Conservation (phyloP, 108 stramenopile species). For the Cylindrotheca closterium region DNA sequence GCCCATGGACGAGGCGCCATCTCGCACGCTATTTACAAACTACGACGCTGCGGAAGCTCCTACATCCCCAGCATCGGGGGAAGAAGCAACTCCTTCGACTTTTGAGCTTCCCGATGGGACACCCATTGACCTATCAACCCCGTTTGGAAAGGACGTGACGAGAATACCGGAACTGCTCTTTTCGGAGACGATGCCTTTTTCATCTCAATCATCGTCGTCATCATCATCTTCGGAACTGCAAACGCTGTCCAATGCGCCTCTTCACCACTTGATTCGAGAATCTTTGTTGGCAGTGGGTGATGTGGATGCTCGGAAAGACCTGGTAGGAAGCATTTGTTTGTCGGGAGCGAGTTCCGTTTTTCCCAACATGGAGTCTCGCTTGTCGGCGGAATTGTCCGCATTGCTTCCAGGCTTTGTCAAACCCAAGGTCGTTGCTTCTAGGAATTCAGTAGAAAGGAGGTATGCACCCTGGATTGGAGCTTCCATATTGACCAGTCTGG, state of each 20-base stretch:
- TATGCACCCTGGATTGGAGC: slow-evolving; percentile 93
- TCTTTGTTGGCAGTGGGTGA: slow-evolving; percentile 76
- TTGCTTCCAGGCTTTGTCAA: slow-evolving; percentile 60
- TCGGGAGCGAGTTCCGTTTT: slow-evolving; percentile 69
- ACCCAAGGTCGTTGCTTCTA: slow-evolving; percentile 66
- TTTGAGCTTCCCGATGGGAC: slow-evolving; percentile 72
- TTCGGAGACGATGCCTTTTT: slow-evolving; percentile 56
- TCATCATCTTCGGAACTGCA: slow-evolving; percentile 8
- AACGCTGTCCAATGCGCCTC: slow-evolving; percentile 47
- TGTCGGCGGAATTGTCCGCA: slow-evolving; percentile 61
- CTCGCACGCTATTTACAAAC: slow-evolving; percentile 24
- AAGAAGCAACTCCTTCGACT: slow-evolving; percentile 1
- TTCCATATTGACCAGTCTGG: slow-evolving; percentile 91
- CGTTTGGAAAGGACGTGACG: slow-evolving; percentile 62
- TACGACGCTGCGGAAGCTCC: slow-evolving; percentile 3
- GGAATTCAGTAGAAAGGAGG: slow-evolving; percentile 67
- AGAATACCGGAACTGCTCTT: slow-evolving; percentile 68
- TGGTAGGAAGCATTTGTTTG: slow-evolving; percentile 68
- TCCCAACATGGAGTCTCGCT: slow-evolving; percentile 62
- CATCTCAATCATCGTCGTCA: slow-evolving; percentile 3
- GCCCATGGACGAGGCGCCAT: slow-evolving; percentile 14
- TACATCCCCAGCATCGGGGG: slow-evolving; percentile 12
- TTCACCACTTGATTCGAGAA: slow-evolving; percentile 67
- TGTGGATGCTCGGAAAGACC: slow-evolving; percentile 81
- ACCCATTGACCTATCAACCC: slow-evolving; percentile 43